These are phyloP conservation scores for Trichoderma cornu-damae DNA, from an alignment of 2,329 filamentous ascomycete genomes.

Conservation along the genomic window DNA sequence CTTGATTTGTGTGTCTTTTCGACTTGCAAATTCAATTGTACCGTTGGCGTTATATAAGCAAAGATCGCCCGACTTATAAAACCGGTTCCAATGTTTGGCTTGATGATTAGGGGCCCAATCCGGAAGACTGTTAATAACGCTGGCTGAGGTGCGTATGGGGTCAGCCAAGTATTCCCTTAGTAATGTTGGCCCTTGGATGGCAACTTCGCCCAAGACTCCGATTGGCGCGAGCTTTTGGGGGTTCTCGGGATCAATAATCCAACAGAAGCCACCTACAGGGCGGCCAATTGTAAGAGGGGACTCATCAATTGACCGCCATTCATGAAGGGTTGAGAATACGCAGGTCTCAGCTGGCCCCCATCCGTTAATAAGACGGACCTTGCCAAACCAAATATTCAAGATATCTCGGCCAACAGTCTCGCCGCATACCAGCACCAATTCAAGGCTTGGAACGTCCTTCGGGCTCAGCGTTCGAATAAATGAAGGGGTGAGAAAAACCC, in stretches of 20 bases:
- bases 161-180: constrained; percentile 17
- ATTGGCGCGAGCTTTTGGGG: constrained; percentile 9
- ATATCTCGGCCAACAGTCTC: constrained; percentile 15
- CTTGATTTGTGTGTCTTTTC: constrained; percentile 14
- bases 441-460: constrained; percentile 7
- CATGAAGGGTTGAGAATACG: constrained; percentile 15
- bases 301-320: constrained; percentile 11
- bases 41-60: constrained; percentile 13
- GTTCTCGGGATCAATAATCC: constrained; percentile 15
- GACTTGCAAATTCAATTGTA: constrained; percentile 12
- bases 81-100: not conserved
- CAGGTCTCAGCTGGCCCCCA: constrained; percentile 23
- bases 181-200: constrained; percentile 18
- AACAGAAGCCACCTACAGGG: constrained; percentile 14
- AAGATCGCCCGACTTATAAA: constrained; percentile 16
- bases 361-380: constrained; percentile 21
- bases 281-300: constrained; percentile 16
- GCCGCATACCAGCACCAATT: constrained; percentile 8
- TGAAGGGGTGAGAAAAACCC: constrained; percentile 17
- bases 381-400: constrained; percentile 18
- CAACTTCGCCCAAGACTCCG: constrained; percentile 15
- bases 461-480: constrained; percentile 3
- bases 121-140: not conserved
- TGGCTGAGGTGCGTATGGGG: not conserved
- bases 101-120: constrained; percentile 12